Evolutionary conservation across 2,329 filamentous ascomycete species (phyloP).

Genomic region (Trichoderma guizhouense): DNA sequence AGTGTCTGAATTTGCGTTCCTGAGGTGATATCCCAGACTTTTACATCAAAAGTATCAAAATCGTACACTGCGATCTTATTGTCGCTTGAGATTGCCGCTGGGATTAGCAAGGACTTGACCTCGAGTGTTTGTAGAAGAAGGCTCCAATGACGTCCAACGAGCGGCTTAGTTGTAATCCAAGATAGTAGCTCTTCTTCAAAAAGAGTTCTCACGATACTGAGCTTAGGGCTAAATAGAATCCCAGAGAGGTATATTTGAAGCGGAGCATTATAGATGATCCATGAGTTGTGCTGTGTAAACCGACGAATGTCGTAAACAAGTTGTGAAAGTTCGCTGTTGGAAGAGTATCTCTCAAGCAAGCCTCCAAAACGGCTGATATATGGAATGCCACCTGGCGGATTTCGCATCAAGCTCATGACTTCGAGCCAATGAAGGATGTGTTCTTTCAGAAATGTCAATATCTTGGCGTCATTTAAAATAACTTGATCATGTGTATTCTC

Average conservation of each 20-base stretch:
- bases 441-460: background rate
- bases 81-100: background rate
- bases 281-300: background rate
- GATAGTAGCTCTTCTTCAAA: background rate
- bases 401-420: background rate
- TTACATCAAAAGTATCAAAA: background rate
- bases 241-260: background rate
- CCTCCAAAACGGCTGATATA: conserved; percentile 7
- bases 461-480: conserved; percentile 16
- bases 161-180: background rate
- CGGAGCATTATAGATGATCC: background rate
- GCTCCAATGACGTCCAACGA: background rate
- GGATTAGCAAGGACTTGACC: background rate
- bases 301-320: conserved; percentile 26
- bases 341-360: background rate
- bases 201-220: background rate
- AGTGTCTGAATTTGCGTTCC: background rate
- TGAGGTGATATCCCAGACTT: background rate
- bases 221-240: background rate
- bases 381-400: conserved; percentile 12
- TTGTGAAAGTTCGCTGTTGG: background rate
- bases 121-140: background rate
- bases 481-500: background rate
- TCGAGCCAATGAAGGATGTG: conserved; percentile 15
- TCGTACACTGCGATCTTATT: background rate